Evolutionary conservation across 1,139 yeast genomes (phyloP).

Genomic region (Kurtzmaniella natalensis): DNA sequence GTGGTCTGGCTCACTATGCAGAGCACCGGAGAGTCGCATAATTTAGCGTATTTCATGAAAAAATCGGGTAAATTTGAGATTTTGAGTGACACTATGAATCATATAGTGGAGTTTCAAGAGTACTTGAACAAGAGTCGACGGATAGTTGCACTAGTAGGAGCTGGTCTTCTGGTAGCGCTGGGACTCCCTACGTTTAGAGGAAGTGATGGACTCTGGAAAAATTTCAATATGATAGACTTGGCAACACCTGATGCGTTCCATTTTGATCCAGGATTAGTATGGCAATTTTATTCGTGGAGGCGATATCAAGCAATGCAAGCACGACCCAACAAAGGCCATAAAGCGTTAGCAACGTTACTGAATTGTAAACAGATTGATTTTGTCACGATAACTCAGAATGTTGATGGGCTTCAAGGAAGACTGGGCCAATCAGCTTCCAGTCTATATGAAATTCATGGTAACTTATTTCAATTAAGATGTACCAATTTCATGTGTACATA

Average conservation of each 20-base stretch:
- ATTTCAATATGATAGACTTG: constrained; percentile 73
- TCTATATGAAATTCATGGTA: constrained; percentile 73
- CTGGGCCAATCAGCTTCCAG: constrained; percentile 54
- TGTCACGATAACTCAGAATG: constrained; percentile 75
- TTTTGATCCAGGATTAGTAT: constrained; percentile 77
- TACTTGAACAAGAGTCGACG: constrained; percentile 48
- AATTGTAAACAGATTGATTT: constrained; percentile 22
- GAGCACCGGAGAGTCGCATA: too few relatives aligned
- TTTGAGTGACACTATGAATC: constrained; percentile 9
- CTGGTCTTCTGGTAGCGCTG: constrained; percentile 75
- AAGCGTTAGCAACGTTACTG: constrained; percentile 55
- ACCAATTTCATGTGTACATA: constrained; percentile 72
- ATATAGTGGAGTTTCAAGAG: constrained; percentile 51
- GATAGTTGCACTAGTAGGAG: constrained; percentile 76
- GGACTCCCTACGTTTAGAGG: constrained; percentile 77
- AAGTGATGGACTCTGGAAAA: constrained; percentile 72
- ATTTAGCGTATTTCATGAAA: too few relatives aligned
- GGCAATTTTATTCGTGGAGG: constrained; percentile 82
- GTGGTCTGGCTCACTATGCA: too few relatives aligned
- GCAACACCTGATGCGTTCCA: constrained; percentile 91
- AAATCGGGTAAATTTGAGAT: too few relatives aligned
- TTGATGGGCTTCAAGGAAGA: constrained; percentile 67
- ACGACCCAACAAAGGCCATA: constrained; percentile 69
- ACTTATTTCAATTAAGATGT: constrained; percentile 66
- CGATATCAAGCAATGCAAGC: constrained; percentile 62